Base-by-base conservation (phyloP, 129 eudicot genomes). In the Flaveria brownii region DNA sequence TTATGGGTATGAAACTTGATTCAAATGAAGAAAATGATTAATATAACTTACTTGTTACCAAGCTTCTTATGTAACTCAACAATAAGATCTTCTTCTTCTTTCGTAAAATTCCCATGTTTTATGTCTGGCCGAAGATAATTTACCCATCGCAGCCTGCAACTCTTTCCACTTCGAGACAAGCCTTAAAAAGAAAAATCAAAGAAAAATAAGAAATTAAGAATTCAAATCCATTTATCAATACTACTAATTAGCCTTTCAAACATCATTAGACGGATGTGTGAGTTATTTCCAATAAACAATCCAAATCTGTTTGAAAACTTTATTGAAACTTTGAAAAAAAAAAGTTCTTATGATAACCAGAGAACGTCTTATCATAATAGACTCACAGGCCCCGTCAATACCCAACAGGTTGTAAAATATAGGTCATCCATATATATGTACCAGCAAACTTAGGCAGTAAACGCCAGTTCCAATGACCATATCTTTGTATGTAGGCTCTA, bases 401-500 rank as follows among this genome's bases (percentile, higher is more conserved):
- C 39, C 6, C 39, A 4, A 33, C 39, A 33, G 39, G 6, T 4
- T 4, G 1, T 33, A 5, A 33, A 28, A 33, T 33, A 33, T 6
- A 33, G 39, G 0, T 33, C 6, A 1, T 33, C 39, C 39, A 33
- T 33, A 33, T 47, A 9, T 36, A 16, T 61, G 59, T 81, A 88
- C 93, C 93, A 5, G 93, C 90, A 72, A 81, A 85, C 75, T 81
- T 81, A 68, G 93, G 93, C 60, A 88, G 85, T 81, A 83, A 71
- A 57, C 93, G 78, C 93, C 93, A 88, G 60, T 88, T 88, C 93
- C 90, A 85, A 41, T 85, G 90, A 67, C 93, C 93, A 50, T 88
- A 83, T 81, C 86, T 76, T 52, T 49, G 71, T 33, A 88, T 62
- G 68, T 85, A 84, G 56, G 84, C 88, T 71, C 77, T 81, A 66